Base-by-base conservation (phyloP, 2,329 filamentous ascomycete genomes). In the Fusarium redolens region DNA sequence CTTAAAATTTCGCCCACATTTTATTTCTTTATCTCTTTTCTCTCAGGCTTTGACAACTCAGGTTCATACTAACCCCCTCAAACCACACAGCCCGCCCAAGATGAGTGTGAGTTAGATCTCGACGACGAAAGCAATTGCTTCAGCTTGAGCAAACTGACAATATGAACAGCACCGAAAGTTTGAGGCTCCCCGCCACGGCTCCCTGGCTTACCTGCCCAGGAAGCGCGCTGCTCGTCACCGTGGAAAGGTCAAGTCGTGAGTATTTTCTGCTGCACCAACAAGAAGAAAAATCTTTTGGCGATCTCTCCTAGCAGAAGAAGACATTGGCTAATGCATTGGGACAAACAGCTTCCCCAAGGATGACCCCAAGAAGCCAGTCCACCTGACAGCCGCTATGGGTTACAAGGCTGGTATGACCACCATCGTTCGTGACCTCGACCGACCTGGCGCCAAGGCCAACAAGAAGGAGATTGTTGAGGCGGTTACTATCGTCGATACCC, bases 331-430 rank as follows among this genome's bases (percentile, higher is more conserved):
- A 80, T 63, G 68, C 72, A 73, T 77, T 74, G 60, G 68, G 35
- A 63, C 70, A 69, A 80, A 80, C 83, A 97, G 94, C 87, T 99
- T 99, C 92, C 96, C 96, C 84, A 98, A 98, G 93, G 96, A 99
- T 93, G 95, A 99, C 91, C 89, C 95, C 83, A 98, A 98, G 93
- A 97, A 98, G 92, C 94, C 95, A 82, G 94, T 98, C 86, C 96
- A 99, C 91, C 92, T 99, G 82, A 99, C 96, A 77, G 96, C 96
- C 83, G 88, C 94, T 83, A 95, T 98, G 92, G 96, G 96, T 86
- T 99, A 99, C 92, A 99, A 99, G 94, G 96, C 96, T 85, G 96
- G 96, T 86, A 99, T 99, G 96, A 98, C 95, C 86, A 99, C 96
- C 82, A 96, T 98, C 87, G 96, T 99, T 85, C 96, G 96, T 88